Percentiles rank a stretch among this genome's conserved stretches.
phyloP scores from a whole-genome alignment of 768 basidiomycete genomes.

The Termitomyces sp. region DNA sequence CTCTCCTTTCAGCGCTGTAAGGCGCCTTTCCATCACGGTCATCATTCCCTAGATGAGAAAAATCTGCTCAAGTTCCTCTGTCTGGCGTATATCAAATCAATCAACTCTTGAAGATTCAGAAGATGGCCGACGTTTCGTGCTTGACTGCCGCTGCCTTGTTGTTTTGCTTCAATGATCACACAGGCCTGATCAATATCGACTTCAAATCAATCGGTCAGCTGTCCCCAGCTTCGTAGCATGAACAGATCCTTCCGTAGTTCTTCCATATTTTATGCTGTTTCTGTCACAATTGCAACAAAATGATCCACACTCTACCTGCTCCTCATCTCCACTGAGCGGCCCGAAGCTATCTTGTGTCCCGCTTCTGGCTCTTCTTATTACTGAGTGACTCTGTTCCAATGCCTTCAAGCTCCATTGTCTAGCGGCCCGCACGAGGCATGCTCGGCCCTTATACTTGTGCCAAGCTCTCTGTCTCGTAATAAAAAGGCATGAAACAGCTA shows the following conservation, averaged over 20 bases:
- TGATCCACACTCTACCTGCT: background rate
- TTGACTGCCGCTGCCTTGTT: background rate
- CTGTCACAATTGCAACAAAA: constrained; percentile 15
- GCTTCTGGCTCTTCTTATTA: constrained; percentile 11
- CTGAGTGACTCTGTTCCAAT: background rate
- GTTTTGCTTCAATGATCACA: background rate
- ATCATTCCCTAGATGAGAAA: too few species aligned
- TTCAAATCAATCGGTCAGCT: constrained; percentile 1
- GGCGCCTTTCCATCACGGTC: background rate
- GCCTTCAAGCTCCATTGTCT: background rate
- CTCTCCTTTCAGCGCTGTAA: background rate
- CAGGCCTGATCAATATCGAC: background rate
- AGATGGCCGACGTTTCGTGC: background rate
- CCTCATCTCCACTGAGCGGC: background rate
- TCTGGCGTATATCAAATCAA: too few species aligned
- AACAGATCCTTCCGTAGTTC: constrained; percentile 2
- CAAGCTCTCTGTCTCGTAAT: background rate
- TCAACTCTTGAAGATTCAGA: background rate
- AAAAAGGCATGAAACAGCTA: background rate
- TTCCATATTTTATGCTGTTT: constrained; percentile 11
- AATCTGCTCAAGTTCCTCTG: background rate
- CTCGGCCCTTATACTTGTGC: background rate
- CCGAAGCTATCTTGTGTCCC: constrained; percentile 19
- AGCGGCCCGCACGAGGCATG: background rate
- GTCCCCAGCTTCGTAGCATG: background rate